Conservation (phyloP, 2,329 filamentous ascomycete species). For the Apiospora koreana region DNA sequence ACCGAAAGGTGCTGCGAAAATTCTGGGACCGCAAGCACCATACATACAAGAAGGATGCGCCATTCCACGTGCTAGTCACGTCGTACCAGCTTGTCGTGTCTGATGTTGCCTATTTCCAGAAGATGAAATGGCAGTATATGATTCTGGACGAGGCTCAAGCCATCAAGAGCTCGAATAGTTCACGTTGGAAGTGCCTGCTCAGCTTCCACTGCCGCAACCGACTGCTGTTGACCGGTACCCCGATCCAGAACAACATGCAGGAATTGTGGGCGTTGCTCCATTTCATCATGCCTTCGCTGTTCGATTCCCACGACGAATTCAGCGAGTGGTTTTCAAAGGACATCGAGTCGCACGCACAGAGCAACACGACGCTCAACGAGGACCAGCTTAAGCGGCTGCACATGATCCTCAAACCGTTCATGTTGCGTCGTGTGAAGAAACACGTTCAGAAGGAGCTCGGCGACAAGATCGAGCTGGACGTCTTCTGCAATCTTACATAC, state of each 20-base stretch:
- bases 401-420: conserved; percentile 99
- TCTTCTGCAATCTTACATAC: conserved; percentile 97
- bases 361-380: conserved; percentile 99
- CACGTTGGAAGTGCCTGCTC: conserved; percentile 92
- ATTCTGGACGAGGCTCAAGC: conserved; percentile 98
- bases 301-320: conserved; percentile 91
- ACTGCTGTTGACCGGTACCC: conserved; percentile 90
- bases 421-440: conserved; percentile 99
- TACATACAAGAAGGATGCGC: conserved; percentile 89
- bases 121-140: conserved; percentile 99
- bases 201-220: conserved; percentile 95
- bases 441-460: conserved; percentile 98
- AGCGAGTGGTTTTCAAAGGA: conserved; percentile 95
- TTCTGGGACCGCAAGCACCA: conserved; percentile 99
- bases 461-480: conserved; percentile 95
- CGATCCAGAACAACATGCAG: conserved; percentile 99
- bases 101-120: conserved; percentile 96
- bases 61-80: conserved; percentile 94
- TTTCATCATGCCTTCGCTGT: conserved; percentile 99
- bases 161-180: conserved; percentile 97
- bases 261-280: conserved; percentile 96
- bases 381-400: conserved; percentile 95
- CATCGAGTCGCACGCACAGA: conserved; percentile 97
- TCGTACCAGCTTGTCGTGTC: conserved; percentile 97
- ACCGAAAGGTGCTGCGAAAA: conserved; percentile 94